These are phyloP conservation scores for Cicer pinnatifidum DNA, from an alignment of 306 rosid genomes.

Conservation along the genomic window DNA sequence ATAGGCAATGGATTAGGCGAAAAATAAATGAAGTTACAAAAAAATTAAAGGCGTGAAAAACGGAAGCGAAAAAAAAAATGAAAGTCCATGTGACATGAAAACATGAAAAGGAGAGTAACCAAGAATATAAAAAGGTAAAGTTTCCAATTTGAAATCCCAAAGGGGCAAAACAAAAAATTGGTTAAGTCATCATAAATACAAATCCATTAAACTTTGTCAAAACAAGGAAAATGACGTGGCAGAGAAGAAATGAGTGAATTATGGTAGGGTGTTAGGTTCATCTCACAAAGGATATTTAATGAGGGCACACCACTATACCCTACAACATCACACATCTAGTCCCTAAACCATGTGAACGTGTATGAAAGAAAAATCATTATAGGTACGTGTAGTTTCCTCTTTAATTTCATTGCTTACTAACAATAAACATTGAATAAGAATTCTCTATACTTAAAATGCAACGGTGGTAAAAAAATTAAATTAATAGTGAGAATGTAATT, in stretches of 20 bases:
- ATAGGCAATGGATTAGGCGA: conserved; percentile 6
- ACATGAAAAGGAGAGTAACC: conserved; percentile 38
- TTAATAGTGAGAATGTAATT: conserved; percentile 10
- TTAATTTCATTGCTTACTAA: conserved; percentile 25
- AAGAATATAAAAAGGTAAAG: conserved; percentile 35
- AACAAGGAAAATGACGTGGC: conserved; percentile 42
- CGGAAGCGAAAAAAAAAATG: conserved; percentile 36
- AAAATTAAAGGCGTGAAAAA: conserved; percentile 35
- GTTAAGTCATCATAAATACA: conserved; percentile 33
- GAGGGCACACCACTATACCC: conserved; percentile 38
- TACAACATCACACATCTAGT: conserved; percentile 43
- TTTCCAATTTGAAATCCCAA: background rate
- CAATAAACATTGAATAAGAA: conserved; percentile 25
- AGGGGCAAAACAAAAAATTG: conserved; percentile 24
- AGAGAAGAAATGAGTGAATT: conserved; percentile 39
- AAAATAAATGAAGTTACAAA: conserved; percentile 15
- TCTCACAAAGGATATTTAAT: conserved; percentile 35
- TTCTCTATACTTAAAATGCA: background rate
- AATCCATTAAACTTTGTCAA: conserved; percentile 23
- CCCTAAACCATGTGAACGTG: conserved; percentile 39
- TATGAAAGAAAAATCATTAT: conserved; percentile 13
- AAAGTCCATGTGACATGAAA: conserved; percentile 46
- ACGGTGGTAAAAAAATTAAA: background rate
- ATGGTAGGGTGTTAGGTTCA: conserved; percentile 47
- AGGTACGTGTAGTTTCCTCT: conserved; percentile 39